Base-by-base conservation (phyloP, 345 rosid species). In the Citrus cavaleriei region DNA sequence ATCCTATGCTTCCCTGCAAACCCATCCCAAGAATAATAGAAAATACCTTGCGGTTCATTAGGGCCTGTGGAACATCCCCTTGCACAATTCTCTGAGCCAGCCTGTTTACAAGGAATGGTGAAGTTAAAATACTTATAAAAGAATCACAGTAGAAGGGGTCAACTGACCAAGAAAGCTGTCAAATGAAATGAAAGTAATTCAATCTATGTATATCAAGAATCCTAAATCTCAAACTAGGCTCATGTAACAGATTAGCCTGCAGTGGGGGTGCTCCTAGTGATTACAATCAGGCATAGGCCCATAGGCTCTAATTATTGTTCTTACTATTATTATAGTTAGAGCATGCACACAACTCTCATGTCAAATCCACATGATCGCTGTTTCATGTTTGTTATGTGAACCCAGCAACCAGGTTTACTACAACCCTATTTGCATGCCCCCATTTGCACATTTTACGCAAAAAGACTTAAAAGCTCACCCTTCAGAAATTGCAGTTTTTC, bases 51-150 rank as follows among this genome's bases (percentile, higher is more conserved):
- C 99, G 91, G 79, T 97, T 90, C 98, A 90, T 97, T 86, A 97
- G 84, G 62, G 98, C 99, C 88, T 94, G 97, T 83, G 99, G 99
- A 46, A 97, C 99, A 86, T 97, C 99, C 54, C 99, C 98, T 86
- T 89, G 89, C 81, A 94, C 98, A 87, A 97, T 97, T 87, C 98
- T 90, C 89, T 97, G 99, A 72, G 99, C 99, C 83, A 97, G 98
- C 82, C 99, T 94, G 88, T 85, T 68, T 38, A 83, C 79, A n/a
- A 70, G 71, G 46, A 64, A 68, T 12, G 67, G 32, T 60, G 49
- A 62, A 24, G 25, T 74, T 69, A 81, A 27, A 35, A 25, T 40
- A 72, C 59, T 34, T 46, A 32, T 27, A 14, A 28, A 34, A 57
- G 66, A 63, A 35, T 22, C 34, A 68, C 18, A 49, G 66, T 54